Percentiles rank a stretch among this genome's conserved stretches.
These are phyloP conservation scores for Scheffersomyces coipomensis DNA, from an alignment of 805 yeast genomes.

Conservation along the genomic window DNA sequence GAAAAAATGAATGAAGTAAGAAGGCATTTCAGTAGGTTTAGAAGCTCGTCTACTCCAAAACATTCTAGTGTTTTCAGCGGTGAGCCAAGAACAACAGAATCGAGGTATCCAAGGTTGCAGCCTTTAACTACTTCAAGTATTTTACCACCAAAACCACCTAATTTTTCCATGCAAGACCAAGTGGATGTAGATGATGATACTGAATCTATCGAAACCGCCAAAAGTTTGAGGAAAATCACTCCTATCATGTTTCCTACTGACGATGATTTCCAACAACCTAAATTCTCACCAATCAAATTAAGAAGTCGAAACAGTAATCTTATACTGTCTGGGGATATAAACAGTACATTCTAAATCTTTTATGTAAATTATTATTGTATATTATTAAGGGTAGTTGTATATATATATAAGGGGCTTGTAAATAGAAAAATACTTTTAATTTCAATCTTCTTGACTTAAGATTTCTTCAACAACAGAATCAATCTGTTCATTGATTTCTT, in stretches of 20 bases:
- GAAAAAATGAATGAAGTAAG: slow-evolving; percentile 34
- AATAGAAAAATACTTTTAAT: no score
- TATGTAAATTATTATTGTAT: no score
- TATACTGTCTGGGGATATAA: no score
- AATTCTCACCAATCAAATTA: not conserved
- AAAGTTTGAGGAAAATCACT: slow-evolving; percentile 28
- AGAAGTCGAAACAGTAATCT: not conserved
- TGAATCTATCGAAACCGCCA: slow-evolving; percentile 30
- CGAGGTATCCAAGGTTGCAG: not conserved
- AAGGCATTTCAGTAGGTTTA: slow-evolving; percentile 27
- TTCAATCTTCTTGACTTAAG: not conserved
- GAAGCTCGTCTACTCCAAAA: slow-evolving; percentile 14
- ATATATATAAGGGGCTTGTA: no score
- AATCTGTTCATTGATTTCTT: slow-evolving; percentile 21
- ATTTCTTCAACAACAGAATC: slow-evolving; percentile 14
- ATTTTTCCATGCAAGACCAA: slow-evolving; percentile 8
- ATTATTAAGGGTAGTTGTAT: no score
- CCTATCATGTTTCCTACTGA: slow-evolving; percentile 37
- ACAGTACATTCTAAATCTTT: no score
- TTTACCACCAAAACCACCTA: slow-evolving; percentile 18
- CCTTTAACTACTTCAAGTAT: not conserved
- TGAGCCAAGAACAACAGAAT: not conserved
- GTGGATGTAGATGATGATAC: slow-evolving; percentile 10
- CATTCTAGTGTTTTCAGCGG: not conserved
- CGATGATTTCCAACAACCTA: slow-evolving; percentile 12